Conservation (phyloP, 2,329 filamentous ascomycete genomes). For the Arachnomyces sp. region DNA sequence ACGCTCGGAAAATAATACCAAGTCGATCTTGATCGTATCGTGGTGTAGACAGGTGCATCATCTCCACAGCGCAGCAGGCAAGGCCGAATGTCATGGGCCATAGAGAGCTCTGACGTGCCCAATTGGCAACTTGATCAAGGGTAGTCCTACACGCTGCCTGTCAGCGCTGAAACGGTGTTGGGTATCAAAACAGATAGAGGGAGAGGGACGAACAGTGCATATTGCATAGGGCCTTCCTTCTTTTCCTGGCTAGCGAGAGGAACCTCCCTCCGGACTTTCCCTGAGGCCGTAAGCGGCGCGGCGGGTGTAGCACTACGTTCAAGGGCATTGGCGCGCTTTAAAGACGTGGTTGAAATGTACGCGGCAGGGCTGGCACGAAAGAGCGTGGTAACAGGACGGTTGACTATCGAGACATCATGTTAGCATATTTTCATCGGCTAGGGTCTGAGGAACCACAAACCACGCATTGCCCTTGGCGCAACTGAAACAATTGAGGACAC, state of each 20-base stretch:
- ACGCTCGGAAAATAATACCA: slow-evolving; percentile 82
- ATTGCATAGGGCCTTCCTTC: slow-evolving; percentile 45
- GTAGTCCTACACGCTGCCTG: slow-evolving; percentile 25
- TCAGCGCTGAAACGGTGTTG: slow-evolving; percentile 6
- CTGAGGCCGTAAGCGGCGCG: slow-evolving; percentile 30
- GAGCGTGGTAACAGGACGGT: no score
- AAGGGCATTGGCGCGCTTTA: no score
- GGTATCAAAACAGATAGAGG: background rate
- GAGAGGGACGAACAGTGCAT: slow-evolving; percentile 35
- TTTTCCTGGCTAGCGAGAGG: slow-evolving; percentile 43
- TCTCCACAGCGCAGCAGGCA: slow-evolving; percentile 83
- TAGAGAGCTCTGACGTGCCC: slow-evolving; percentile 77
- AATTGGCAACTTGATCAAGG: slow-evolving; percentile 70
- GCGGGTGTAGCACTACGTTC: no score
- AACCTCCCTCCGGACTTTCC: slow-evolving; percentile 40
- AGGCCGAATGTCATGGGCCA: slow-evolving; percentile 92
- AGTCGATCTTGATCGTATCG: slow-evolving; percentile 84
- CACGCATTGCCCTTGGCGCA: no score
- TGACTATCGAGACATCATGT: no score
- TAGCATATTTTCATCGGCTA: no score
- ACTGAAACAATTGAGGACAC: no score
- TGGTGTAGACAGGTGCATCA: slow-evolving; percentile 88
- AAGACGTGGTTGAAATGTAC: no score
- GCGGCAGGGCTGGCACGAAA: no score
- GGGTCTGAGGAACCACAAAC: no score